Percentiles rank a stretch among this genome's conserved stretches.
Evolutionary conservation across 805 yeast genomes (phyloP).

Genomic region (Candida bentonensis): DNA sequence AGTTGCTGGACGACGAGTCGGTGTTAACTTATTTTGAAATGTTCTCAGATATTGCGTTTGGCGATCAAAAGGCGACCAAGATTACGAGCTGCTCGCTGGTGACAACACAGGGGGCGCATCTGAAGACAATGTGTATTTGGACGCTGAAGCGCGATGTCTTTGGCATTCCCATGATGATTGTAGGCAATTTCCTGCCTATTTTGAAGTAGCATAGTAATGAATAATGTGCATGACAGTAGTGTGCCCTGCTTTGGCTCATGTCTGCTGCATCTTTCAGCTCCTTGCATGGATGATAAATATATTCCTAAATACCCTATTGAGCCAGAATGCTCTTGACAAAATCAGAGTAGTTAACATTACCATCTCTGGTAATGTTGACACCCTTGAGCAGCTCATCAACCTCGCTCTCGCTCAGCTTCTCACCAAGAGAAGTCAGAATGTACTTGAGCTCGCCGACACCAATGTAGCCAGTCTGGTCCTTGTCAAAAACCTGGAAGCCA

Average conservation of each 20-base stretch:
- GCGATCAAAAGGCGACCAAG: conserved; percentile 79
- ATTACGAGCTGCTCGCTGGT: conserved; percentile 75
- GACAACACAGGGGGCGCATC: conserved; percentile 25
- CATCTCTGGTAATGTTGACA: conserved; percentile 83
- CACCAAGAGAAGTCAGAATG: conserved; percentile 91
- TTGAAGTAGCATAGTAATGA: conserved; percentile 11
- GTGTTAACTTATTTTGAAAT: conserved; percentile 80
- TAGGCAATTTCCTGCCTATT: conserved; percentile 85
- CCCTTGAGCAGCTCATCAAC: conserved; percentile 95
- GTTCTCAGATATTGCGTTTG: conserved; percentile 75
- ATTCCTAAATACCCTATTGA: conserved; percentile 33
- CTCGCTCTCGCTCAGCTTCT: conserved; percentile 76
- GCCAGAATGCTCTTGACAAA: conserved; percentile 88
- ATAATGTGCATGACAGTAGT: not conserved
- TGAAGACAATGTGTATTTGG: conserved; percentile 78
- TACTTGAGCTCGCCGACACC: conserved; percentile 95
- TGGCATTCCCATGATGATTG: conserved; percentile 93
- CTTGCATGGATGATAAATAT: conserved; percentile 1
- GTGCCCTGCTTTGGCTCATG: not conserved
- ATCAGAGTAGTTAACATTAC: conserved; percentile 83
- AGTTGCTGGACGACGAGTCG: conserved; percentile 74
- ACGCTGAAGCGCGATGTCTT: conserved; percentile 89
- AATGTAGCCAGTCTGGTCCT: conserved; percentile 87
- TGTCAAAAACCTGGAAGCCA: conserved; percentile 95
- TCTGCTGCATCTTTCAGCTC: not conserved